Percentiles rank a stretch among this genome's conserved stretches.
phyloP scores from a whole-genome alignment of 225 moss, liverwort and hornwort genomes.

The Sphagnum contortum region DNA sequence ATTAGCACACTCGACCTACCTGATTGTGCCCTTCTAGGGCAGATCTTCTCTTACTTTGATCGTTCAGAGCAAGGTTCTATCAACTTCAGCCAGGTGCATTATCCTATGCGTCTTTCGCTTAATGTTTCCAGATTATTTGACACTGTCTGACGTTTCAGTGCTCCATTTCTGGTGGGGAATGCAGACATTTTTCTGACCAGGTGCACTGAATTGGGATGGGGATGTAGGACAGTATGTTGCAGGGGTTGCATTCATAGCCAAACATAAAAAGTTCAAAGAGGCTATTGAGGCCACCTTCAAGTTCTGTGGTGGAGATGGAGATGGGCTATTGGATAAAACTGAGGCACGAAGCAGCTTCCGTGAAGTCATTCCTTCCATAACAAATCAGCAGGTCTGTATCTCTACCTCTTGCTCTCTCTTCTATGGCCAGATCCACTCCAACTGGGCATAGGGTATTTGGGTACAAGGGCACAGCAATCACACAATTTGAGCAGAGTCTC shows the following conservation, averaged over 20 bases:
- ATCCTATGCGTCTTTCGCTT: not conserved
- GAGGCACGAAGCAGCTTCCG: slow-evolving; percentile 50
- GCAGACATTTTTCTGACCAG: no score
- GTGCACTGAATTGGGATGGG: no score
- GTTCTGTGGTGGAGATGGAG: slow-evolving; percentile 63
- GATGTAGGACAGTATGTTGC: slow-evolving; percentile 54
- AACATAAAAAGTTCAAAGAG: slow-evolving; percentile 60
- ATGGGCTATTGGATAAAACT: slow-evolving; percentile 46
- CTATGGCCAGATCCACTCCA: not conserved
- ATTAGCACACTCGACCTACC: slow-evolving; percentile 47
- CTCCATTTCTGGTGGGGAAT: no score
- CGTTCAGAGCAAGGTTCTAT: slow-evolving; percentile 42
- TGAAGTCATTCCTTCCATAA: slow-evolving; percentile 47
- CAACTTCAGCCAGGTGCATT: slow-evolving; percentile 74
- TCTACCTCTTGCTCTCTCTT: not conserved
- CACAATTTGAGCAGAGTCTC: no score
- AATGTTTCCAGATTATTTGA: no score
- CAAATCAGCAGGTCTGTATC: slow-evolving; percentile 59
- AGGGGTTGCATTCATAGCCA: slow-evolving; percentile 72
- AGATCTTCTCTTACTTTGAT: slow-evolving; percentile 69
- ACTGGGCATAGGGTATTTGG: no score
- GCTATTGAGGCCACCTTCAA: slow-evolving; percentile 54
- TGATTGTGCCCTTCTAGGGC: slow-evolving; percentile 46
- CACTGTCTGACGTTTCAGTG: no score
- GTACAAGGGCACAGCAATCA: no score